These are phyloP conservation scores for Ophiocordyceps camponoti-rufipedis DNA, from an alignment of 2,329 filamentous ascomycete species.

Conservation along the genomic window DNA sequence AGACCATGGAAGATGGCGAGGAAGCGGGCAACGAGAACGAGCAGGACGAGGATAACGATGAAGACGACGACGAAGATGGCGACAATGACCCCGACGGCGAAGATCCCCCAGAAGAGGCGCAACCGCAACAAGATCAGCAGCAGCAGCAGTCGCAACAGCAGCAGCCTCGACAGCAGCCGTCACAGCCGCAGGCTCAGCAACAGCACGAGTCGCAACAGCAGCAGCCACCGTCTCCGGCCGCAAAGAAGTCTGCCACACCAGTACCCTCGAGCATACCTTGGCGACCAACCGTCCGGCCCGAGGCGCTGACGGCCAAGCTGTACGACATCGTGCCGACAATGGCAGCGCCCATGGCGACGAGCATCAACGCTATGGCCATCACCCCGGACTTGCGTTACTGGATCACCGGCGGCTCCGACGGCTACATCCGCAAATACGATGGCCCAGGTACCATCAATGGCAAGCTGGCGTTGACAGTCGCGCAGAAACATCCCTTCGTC, in stretches of 20 bases:
- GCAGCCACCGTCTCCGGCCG: no score
- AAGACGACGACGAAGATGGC: conserved; percentile 15
- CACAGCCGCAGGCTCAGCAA: no score
- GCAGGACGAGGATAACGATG: conserved; percentile 19
- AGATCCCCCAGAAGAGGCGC: conserved; percentile 12
- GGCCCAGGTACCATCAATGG: conserved; percentile 90
- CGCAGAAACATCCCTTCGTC: conserved; percentile 90
- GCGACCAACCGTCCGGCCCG: conserved; percentile 50
- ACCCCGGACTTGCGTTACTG: conserved; percentile 92
- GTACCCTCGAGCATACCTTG: conserved; percentile 6
- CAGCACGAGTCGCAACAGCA: no score
- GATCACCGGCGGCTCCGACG: conserved; percentile 84
- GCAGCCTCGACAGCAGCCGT: no score
- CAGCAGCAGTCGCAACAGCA: no score
- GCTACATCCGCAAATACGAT: conserved; percentile 94
- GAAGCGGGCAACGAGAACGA: conserved; percentile 19
- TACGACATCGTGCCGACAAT: conserved; percentile 98
- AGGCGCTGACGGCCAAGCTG: conserved; percentile 58
- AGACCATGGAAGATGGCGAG: conserved; percentile 35
- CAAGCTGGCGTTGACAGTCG: conserved; percentile 82
- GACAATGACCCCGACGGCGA: conserved; percentile 23
- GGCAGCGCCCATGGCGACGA: conserved; percentile 87
- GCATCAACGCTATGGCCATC: conserved; percentile 79
- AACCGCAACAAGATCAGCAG: conserved; percentile 6
- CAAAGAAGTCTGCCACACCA: conserved; percentile 10